phyloP scores from a whole-genome alignment of 2,329 filamentous ascomycete species.

The Chaetomiaceae sp. region DNA sequence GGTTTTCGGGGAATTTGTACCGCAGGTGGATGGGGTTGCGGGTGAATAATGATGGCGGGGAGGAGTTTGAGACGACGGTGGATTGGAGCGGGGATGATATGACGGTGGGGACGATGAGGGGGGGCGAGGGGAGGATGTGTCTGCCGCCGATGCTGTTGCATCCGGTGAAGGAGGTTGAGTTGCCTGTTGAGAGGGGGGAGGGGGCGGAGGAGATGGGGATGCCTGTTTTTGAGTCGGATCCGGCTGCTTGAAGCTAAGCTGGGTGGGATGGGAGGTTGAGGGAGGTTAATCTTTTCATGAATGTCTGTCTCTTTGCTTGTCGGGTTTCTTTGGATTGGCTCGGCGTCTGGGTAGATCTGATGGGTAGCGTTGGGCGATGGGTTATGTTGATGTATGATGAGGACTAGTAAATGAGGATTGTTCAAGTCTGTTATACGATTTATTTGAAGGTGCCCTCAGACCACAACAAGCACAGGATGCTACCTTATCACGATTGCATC shows the following conservation, averaged over 20 bases:
- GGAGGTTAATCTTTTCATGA: no score
- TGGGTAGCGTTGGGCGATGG: no score
- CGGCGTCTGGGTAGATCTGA: constrained; percentile 4
- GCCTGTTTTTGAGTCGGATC: constrained; percentile 48
- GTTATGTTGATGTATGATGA: not conserved
- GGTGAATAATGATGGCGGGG: constrained; percentile 73
- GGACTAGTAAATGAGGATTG: no score
- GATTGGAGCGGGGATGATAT: constrained; percentile 49
- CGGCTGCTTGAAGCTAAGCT: constrained; percentile 35
- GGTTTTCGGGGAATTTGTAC: constrained; percentile 78
- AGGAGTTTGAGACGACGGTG: constrained; percentile 64
- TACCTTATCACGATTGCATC: no score
- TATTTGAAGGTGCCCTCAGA: no score
- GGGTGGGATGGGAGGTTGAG: not conserved
- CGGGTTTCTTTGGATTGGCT: not conserved
- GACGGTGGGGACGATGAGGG: constrained; percentile 49
- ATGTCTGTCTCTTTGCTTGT: not conserved
- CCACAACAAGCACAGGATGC: no score
- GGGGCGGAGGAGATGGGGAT: constrained; percentile 40
- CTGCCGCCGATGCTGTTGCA: constrained; percentile 85
- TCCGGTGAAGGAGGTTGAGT: constrained; percentile 73
- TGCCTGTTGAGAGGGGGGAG: constrained; percentile 55
- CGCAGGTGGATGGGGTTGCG: constrained; percentile 79
- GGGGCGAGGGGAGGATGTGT: constrained; percentile 83
- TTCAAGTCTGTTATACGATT: not conserved